phyloP scores from a whole-genome alignment of 441 rosid species.

The Isatis lusitanica region DNA sequence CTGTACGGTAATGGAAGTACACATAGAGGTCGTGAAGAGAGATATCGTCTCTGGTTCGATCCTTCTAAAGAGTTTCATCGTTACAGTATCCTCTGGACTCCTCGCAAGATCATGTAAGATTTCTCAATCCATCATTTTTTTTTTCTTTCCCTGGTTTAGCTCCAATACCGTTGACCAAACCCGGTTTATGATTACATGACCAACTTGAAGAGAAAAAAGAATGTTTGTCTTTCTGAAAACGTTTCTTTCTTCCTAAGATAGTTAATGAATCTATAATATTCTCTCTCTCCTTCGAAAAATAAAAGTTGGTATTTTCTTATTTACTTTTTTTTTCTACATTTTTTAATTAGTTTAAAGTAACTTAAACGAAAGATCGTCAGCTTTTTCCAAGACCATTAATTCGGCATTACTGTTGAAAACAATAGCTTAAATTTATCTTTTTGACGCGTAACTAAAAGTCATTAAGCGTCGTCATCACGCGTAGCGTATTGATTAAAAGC shows the following conservation, averaged over 20 bases:
- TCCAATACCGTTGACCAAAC: constrained; percentile 8
- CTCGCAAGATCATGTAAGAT: constrained; percentile 62
- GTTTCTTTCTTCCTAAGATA: constrained; percentile 21
- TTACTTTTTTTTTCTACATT: background rate
- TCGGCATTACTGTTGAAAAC: constrained; percentile 4
- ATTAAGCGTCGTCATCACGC: background rate
- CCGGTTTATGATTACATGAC: constrained; percentile 7
- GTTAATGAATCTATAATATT: constrained; percentile 14
- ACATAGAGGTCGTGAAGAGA: constrained; percentile 76
- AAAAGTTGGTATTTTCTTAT: background rate
- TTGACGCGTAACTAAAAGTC: constrained; percentile 16
- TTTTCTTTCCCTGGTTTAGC: background rate
- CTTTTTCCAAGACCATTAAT: constrained; percentile 19
- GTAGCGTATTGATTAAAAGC: background rate
- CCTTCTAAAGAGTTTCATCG: constrained; percentile 80
- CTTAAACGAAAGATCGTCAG: background rate
- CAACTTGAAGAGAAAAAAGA: constrained; percentile 11
- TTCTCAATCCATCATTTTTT: background rate
- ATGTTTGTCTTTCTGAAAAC: constrained; percentile 19
- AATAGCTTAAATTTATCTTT: background rate
- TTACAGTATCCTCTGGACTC: constrained; percentile 89
- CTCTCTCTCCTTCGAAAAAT: background rate
- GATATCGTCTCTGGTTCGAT: constrained; percentile 92
- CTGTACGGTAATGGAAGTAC: constrained; percentile 92
- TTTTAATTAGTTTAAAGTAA: background rate